phyloP scores from a whole-genome alignment of 179 eudicot genomes.

The Monotropa hypopitys region DNA sequence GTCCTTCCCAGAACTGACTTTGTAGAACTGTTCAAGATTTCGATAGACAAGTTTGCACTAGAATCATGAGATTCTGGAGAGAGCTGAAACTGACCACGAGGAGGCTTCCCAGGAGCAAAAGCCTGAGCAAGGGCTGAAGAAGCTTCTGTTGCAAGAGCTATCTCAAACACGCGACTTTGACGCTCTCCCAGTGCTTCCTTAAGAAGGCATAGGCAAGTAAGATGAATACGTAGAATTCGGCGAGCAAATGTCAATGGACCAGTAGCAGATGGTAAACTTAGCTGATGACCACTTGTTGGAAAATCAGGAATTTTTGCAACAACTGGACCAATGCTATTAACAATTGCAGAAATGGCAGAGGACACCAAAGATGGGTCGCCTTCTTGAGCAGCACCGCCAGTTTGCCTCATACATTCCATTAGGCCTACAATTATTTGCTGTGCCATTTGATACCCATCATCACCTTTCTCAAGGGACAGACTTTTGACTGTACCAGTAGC shows the following conservation, averaged over 20 bases:
- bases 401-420: slow-evolving; percentile 88
- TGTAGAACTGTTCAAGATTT: slow-evolving; percentile 34
- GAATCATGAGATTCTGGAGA: slow-evolving; percentile 67
- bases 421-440: slow-evolving; percentile 62
- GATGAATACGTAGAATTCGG: slow-evolving; percentile 56
- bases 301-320: slow-evolving; percentile 73
- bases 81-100: slow-evolving; percentile 58
- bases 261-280: slow-evolving; percentile 37
- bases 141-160: slow-evolving; percentile 89
- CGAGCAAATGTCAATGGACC: slow-evolving; percentile 66
- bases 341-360: slow-evolving; percentile 90
- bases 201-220: slow-evolving; percentile 63
- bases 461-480: slow-evolving; percentile 62
- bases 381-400: slow-evolving; percentile 99
- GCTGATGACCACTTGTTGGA: slow-evolving; percentile 32
- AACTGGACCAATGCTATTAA: slow-evolving; percentile 59
- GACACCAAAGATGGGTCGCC: slow-evolving; percentile 92
- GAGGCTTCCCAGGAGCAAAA: slow-evolving; percentile 53
- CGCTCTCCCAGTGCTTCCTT: slow-evolving; percentile 98
- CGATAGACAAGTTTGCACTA: slow-evolving; percentile 36
- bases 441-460: slow-evolving; percentile 63
- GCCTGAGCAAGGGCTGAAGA: slow-evolving; percentile 67
- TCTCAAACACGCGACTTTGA: slow-evolving; percentile 92
- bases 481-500: slow-evolving; percentile 43
- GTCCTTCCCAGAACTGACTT: slow-evolving; percentile 56